These are phyloP conservation scores for Melocanna baccifera DNA, from an alignment of 176 grass and related monocot species.

Conservation along the genomic window DNA sequence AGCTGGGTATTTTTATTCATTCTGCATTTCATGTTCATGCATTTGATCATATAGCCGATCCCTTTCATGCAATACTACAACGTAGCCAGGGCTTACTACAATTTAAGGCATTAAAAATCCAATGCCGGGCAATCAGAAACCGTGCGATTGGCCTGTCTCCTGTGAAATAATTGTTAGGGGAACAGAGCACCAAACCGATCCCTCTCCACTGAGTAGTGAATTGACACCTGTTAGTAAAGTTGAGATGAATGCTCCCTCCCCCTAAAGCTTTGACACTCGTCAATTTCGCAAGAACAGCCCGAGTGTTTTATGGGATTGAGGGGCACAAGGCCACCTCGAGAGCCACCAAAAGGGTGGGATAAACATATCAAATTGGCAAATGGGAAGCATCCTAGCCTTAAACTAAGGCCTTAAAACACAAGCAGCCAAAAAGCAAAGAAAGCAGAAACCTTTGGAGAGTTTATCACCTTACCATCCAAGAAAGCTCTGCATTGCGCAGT, in stretches of 20 bases:
- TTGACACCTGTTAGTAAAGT: slow-evolving; percentile 64
- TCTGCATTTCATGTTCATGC: background rate
- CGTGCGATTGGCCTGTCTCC: slow-evolving; percentile 60
- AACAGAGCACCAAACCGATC: slow-evolving; percentile 46
- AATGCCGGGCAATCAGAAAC: slow-evolving; percentile 60
- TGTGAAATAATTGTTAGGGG: slow-evolving; percentile 37
- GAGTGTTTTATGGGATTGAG: slow-evolving; percentile 52
- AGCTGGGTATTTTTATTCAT: background rate
- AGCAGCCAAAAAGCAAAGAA: slow-evolving; percentile 51
- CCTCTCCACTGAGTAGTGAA: slow-evolving; percentile 40
- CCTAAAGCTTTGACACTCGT: slow-evolving; percentile 57
- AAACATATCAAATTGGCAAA: slow-evolving; percentile 52
- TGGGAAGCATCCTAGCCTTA: slow-evolving; percentile 29
- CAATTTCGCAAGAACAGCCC: slow-evolving; percentile 39
- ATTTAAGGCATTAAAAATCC: slow-evolving; percentile 64
- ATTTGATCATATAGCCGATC: slow-evolving; percentile 26
- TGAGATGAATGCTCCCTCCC: slow-evolving; percentile 29
- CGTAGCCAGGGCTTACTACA: slow-evolving; percentile 50
- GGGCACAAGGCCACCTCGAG: slow-evolving; percentile 58
- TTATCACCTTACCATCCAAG: slow-evolving; percentile 32
- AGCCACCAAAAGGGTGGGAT: slow-evolving; percentile 40
- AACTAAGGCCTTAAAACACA: slow-evolving; percentile 28
- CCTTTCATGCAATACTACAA: slow-evolving; percentile 53
- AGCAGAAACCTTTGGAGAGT: slow-evolving; percentile 10
- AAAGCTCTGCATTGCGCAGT: slow-evolving; percentile 1